Evolutionary conservation across 1,284 basidiomycete species (phyloP).

Genomic region (Ceratobasidium sp.): DNA sequence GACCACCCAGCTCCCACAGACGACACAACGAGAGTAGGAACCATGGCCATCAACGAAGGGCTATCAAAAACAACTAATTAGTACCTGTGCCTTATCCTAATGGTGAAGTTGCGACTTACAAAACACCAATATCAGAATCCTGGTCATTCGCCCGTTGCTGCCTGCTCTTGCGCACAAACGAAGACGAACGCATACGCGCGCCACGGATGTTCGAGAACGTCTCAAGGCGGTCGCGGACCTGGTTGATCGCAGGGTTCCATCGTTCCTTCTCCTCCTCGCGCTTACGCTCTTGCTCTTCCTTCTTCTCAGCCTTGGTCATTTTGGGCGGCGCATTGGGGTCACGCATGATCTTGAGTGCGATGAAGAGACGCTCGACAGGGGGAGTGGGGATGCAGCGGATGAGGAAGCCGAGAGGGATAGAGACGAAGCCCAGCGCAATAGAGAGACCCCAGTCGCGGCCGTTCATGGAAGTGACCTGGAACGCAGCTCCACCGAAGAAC

Average conservation of each 20-base stretch:
- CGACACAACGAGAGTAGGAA: constrained; percentile 86
- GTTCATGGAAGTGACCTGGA: constrained; percentile 85
- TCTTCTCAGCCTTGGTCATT: constrained; percentile 66
- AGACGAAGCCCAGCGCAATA: constrained; percentile 85
- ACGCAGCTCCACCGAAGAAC: constrained; percentile 91
- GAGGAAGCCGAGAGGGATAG: constrained; percentile 88
- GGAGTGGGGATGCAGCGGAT: constrained; percentile 86
- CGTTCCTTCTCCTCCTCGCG: constrained; percentile 32
- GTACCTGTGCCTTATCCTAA: not conserved
- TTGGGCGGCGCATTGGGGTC: constrained; percentile 78
- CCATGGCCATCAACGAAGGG: constrained; percentile 85
- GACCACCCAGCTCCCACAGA: constrained; percentile 86
- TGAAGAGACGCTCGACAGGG: constrained; percentile 83
- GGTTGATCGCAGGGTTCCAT: constrained; percentile 79
- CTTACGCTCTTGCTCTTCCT: constrained; percentile 54
- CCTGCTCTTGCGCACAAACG: constrained; percentile 84
- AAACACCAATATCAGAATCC: constrained; percentile 51
- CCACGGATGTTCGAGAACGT: constrained; percentile 87
- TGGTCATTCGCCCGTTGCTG: constrained; percentile 64
- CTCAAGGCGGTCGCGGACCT: constrained; percentile 87
- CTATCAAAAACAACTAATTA: constrained; percentile 55
- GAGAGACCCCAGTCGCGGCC: constrained; percentile 95
- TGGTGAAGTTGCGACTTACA: constrained; percentile 51
- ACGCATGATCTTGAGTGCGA: constrained; percentile 73
- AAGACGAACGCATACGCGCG: constrained; percentile 85